Evolutionary conservation across 805 yeast species (phyloP).

Genomic region (Sugiyamaella qingdaonensis): DNA sequence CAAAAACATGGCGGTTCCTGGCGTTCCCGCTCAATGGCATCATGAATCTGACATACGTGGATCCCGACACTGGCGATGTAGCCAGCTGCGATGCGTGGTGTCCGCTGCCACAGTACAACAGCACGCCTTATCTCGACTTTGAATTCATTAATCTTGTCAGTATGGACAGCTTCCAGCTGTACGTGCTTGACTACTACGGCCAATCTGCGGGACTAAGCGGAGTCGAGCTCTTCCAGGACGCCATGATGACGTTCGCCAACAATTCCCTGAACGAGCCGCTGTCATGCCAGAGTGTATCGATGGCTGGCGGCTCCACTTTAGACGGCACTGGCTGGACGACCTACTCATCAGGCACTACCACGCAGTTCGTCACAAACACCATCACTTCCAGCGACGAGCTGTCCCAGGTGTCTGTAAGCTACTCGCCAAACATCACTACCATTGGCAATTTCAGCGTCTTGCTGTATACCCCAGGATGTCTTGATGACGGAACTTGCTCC

Average conservation of each 20-base stretch:
- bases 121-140: constrained; percentile 67
- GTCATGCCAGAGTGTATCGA: constrained; percentile 45
- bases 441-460: constrained; percentile 72
- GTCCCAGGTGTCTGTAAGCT: constrained; percentile 41
- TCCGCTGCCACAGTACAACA: constrained; percentile 51
- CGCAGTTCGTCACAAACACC: constrained; percentile 26
- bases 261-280: constrained; percentile 61
- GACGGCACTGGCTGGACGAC: constrained; percentile 30
- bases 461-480: constrained; percentile 86
- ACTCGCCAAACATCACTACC: constrained; percentile 63
- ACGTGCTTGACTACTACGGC: constrained; percentile 68
- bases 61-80: constrained; percentile 59
- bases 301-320: constrained; percentile 31
- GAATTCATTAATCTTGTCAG: constrained; percentile 66
- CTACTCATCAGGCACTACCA: constrained; percentile 17
- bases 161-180: constrained; percentile 57
- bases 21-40: constrained; percentile 81
- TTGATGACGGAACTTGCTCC: constrained; percentile 59
- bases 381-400: constrained; percentile 31
- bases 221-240: constrained; percentile 60
- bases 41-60: constrained; percentile 84
- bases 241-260: constrained; percentile 60
- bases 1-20: constrained; percentile 61
- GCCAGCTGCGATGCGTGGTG: constrained; percentile 84
- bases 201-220: constrained; percentile 64